Percentiles rank a stretch among this genome's conserved stretches.
phyloP scores from a whole-genome alignment of 1,139 yeast species.

The Kazachstania sp. region DNA sequence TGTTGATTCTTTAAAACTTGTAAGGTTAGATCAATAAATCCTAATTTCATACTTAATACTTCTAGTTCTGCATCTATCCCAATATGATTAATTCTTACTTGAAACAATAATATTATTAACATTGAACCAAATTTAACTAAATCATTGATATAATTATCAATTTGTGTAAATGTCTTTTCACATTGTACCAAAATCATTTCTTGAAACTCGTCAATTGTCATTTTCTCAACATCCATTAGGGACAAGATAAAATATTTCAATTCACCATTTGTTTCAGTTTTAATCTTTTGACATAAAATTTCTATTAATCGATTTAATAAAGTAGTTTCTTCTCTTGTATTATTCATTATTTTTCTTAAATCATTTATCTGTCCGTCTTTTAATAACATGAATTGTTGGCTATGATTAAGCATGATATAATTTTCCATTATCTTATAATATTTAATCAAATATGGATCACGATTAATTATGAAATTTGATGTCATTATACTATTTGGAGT shows the following conservation, averaged over 20 bases:
- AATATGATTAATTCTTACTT: neutral
- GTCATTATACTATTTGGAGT: constrained; percentile 1
- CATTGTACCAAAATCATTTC: neutral
- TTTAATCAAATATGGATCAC: constrained; percentile 2
- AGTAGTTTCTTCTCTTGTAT: neutral
- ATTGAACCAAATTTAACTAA: constrained; percentile 2
- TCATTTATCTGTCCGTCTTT: constrained; percentile 2
- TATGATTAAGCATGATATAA: constrained; percentile 1
- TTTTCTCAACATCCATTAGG: neutral
- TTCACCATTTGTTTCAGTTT: neutral
- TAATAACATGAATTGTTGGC: constrained; percentile 3
- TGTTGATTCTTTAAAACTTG: neutral
- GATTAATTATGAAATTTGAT: neutral
- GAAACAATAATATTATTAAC: neutral
- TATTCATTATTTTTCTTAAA: neutral
- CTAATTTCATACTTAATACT: neutral
- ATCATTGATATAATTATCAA: neutral
- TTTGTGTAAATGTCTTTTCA: neutral
- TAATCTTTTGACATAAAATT: neutral
- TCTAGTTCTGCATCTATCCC: constrained; percentile 1
- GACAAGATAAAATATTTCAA: neutral
- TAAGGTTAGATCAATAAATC: neutral
- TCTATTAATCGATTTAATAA: neutral
- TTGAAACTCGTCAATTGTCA: neutral
- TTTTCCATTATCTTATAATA: constrained; percentile 1